Conservation (phyloP, 345 rosid genomes). For the Brassica nigra region DNA sequence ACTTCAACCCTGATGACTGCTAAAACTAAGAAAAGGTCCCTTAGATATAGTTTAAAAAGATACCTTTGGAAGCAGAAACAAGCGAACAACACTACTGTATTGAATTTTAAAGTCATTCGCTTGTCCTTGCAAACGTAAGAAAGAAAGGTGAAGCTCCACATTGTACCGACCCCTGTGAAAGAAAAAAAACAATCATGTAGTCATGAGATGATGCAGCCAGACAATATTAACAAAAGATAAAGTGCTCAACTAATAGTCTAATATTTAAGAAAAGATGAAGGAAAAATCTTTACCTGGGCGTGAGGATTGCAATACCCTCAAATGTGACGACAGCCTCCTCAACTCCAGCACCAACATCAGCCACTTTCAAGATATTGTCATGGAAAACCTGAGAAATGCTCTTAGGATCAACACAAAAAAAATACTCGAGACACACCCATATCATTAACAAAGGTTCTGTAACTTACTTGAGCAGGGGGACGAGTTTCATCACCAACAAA, state of each 20-base stretch:
- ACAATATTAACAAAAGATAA: background rate
- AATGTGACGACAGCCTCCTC: slow-evolving; percentile 94
- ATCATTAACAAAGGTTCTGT: background rate
- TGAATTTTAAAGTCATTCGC: slow-evolving; percentile 99
- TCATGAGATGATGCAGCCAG: slow-evolving; percentile 18
- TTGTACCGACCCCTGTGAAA: slow-evolving; percentile 93
- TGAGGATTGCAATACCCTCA: slow-evolving; percentile 88
- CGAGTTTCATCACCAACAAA: slow-evolving; percentile 90
- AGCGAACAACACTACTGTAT: slow-evolving; percentile 94
- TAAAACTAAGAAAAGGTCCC: background rate
- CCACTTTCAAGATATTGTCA: slow-evolving; percentile 70
- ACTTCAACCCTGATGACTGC: background rate
- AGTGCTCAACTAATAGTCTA: background rate
- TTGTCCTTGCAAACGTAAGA: slow-evolving; percentile 91
- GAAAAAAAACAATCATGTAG: slow-evolving; percentile 6
- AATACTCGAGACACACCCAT: background rate
- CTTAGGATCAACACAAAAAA: background rate
- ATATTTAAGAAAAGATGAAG: background rate
- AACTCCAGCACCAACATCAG: slow-evolving; percentile 87
- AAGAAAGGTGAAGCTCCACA: slow-evolving; percentile 94
- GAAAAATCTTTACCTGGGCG: slow-evolving; percentile 72
- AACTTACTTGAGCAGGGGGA: slow-evolving; percentile 82
- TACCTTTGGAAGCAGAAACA: slow-evolving; percentile 97
- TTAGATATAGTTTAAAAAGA: slow-evolving; percentile 12
- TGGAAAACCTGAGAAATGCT: slow-evolving; percentile 62